A percentile compares a stretch with the other conserved stretches of the same genome.
Conservation (phyloP, 2,329 filamentous ascomycete genomes). For the Fulvia fulva region DNA sequence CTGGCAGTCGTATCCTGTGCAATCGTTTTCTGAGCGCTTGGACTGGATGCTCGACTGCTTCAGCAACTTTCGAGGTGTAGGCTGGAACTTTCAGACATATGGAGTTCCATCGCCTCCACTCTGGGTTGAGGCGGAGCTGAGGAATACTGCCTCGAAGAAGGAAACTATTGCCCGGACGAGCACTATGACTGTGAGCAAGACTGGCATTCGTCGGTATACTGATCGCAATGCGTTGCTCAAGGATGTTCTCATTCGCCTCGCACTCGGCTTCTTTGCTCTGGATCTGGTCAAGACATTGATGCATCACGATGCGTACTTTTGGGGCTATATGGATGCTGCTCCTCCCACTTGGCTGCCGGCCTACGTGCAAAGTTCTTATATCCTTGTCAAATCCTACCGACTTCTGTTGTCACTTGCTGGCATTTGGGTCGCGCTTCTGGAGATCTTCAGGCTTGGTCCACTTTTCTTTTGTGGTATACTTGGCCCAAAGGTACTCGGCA, state of each 20-base stretch:
- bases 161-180: not conserved
- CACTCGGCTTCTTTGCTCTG: conserved; percentile 60
- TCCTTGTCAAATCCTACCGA: conserved; percentile 54
- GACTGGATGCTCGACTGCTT: conserved; percentile 57
- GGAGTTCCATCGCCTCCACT: conserved; percentile 45
- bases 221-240: conserved; percentile 34
- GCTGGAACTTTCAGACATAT: conserved; percentile 57
- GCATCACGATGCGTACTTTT: conserved; percentile 76
- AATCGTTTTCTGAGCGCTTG: conserved; percentile 49
- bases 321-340: conserved; percentile 36
- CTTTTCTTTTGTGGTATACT: conserved; percentile 58
- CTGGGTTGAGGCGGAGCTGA: conserved; percentile 38
- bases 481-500: conserved; percentile 56
- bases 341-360: conserved; percentile 45
- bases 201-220: conserved; percentile 38
- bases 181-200: conserved; percentile 20
- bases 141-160: conserved; percentile 21
- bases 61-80: conserved; percentile 56
- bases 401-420: conserved; percentile 53
- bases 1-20: conserved; percentile 53
- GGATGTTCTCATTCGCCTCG: conserved; percentile 38
- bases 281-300: conserved; percentile 67
- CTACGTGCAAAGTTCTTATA: conserved; percentile 36
- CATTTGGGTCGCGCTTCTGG: conserved; percentile 58
- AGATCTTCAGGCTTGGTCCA: conserved; percentile 58